Conservation (phyloP, 768 basidiomycete genomes). For the Sutorius australiensis region DNA sequence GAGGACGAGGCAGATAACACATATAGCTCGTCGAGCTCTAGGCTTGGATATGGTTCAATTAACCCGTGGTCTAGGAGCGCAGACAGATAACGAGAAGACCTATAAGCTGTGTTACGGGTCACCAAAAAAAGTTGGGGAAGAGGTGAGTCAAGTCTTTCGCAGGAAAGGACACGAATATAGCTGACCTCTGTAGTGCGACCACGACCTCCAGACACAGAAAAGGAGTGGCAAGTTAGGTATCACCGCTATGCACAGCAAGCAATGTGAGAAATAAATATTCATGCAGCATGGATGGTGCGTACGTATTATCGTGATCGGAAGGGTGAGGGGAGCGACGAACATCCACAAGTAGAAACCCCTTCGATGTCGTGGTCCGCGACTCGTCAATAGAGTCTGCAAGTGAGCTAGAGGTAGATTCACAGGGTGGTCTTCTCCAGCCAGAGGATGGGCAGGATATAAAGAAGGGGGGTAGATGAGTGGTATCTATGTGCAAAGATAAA, state of each 20-base stretch:
- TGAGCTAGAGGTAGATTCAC: conserved; percentile 40
- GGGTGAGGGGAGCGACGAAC: conserved; percentile 62
- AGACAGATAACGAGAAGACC: conserved; percentile 64
- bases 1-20: conserved; percentile 23
- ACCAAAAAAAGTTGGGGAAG: conserved; percentile 1
- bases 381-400: conserved; percentile 47
- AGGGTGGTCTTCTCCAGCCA: conserved; percentile 19
- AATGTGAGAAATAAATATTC: neutral
- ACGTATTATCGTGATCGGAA: conserved; percentile 79
- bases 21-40: conserved; percentile 58
- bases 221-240: conserved; percentile 85
- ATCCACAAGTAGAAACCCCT: conserved; percentile 67
- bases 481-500: conserved; percentile 42
- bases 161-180: neutral
- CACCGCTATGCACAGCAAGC: conserved; percentile 46
- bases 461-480: conserved; percentile 45
- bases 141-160: neutral
- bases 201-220: conserved; percentile 81
- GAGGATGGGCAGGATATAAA: conserved; percentile 42
- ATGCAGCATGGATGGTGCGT: conserved; percentile 27
- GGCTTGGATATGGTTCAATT: conserved; percentile 54
- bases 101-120: conserved; percentile 47
- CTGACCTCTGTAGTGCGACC: conserved; percentile 79
- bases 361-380: conserved; percentile 59
- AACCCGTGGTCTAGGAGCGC: conserved; percentile 51